These are phyloP conservation scores for Fusarium caatingaense DNA, from an alignment of 2,329 filamentous ascomycete species.

Conservation along the genomic window DNA sequence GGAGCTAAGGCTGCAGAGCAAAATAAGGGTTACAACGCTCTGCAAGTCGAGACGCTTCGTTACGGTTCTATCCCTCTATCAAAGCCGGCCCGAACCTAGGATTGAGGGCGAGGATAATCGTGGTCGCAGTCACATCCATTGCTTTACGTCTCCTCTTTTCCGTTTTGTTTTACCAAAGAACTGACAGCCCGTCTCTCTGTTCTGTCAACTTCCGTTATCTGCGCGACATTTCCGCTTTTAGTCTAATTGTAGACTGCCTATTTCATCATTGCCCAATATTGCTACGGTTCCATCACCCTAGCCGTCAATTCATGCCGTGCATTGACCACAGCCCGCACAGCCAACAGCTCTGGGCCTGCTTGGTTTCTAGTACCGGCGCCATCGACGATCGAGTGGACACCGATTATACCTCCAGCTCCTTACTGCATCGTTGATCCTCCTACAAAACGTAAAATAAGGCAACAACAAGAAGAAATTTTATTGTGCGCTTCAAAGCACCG, in stretches of 20 bases:
- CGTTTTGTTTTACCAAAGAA: neutral
- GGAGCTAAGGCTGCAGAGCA: neutral
- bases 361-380: conserved; percentile 9
- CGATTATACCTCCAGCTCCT: neutral
- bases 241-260: neutral
- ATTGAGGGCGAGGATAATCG: conserved; percentile 6
- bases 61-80: conserved; percentile 16
- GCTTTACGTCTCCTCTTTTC: neutral
- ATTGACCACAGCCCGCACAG: conserved; percentile 20
- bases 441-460: neutral
- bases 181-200: neutral
- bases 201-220: neutral
- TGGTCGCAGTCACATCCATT: conserved; percentile 2
- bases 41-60: conserved; percentile 22
- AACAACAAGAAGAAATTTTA: neutral
- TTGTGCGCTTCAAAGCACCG: conserved; percentile 19
- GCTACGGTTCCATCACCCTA: conserved; percentile 8
- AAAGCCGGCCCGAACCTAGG: conserved; percentile 6
- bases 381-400: conserved; percentile 30
- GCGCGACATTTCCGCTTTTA: conserved; percentile 10
- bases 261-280: conserved; percentile 14
- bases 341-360: conserved; percentile 8
- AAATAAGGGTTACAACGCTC: neutral
- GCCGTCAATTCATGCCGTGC: conserved; percentile 18
- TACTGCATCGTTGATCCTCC: neutral